Percentiles rank a stretch among this genome's conserved stretches.
These are phyloP conservation scores for Populus nigra DNA, from an alignment of 345 rosid species.

Conservation along the genomic window DNA sequence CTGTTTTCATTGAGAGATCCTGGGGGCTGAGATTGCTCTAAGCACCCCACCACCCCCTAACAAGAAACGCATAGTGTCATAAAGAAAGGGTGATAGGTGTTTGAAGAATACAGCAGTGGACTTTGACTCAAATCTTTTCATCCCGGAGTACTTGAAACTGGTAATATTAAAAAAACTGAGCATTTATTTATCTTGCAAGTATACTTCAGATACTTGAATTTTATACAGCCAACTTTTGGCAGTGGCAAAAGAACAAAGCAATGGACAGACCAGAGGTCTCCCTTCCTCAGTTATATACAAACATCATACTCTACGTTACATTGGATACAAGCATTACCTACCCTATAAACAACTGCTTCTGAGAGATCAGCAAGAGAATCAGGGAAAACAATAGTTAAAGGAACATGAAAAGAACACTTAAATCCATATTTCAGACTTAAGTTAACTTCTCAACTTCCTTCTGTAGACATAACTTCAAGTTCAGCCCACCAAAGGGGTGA, in stretches of 20 bases:
- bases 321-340: neutral
- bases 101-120: neutral
- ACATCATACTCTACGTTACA: neutral
- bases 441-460: constrained; percentile 34
- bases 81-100: neutral
- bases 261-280: neutral
- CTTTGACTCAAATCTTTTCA: neutral
- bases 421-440: neutral
- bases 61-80: neutral
- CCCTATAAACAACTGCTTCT: neutral
- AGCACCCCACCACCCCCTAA: neutral
- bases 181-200: neutral
- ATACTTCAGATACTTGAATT: neutral
- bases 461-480: constrained; percentile 74
- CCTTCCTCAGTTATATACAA: constrained; percentile 9
- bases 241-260: neutral
- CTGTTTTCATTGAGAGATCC: neutral
- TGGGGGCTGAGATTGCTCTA: neutral
- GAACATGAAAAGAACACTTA: neutral
- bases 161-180: neutral
- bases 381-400: neutral
- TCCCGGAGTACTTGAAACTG: neutral
- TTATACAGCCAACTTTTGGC: neutral
- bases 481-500: constrained; percentile 99
- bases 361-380: neutral